phyloP scores from a whole-genome alignment of 2,329 filamentous ascomycete genomes.

The Trichoderma aggressivum region DNA sequence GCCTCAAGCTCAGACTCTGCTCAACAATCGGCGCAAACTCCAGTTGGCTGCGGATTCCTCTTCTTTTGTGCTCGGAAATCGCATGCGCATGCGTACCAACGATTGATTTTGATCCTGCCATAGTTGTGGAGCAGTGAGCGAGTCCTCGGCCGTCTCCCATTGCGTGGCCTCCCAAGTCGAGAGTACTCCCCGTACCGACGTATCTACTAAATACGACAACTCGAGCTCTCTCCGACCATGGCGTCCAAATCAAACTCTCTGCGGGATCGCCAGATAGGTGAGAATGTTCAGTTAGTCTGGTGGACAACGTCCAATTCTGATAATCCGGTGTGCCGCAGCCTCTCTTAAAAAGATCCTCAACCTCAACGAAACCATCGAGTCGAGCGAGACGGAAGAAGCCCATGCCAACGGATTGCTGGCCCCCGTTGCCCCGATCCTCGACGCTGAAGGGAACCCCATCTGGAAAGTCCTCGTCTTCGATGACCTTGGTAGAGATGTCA shows the following conservation, averaged over 20 bases:
- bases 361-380: slow-evolving; percentile 71
- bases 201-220: background rate
- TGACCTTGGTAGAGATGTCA: slow-evolving; percentile 84
- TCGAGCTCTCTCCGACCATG: slow-evolving; percentile 32
- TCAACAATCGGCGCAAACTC: background rate
- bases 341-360: slow-evolving; percentile 96
- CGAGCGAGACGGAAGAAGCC: slow-evolving; percentile 60
- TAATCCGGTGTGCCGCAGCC: slow-evolving; percentile 47
- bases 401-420: slow-evolving; percentile 62
- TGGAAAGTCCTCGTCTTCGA: slow-evolving; percentile 99
- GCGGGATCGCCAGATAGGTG: slow-evolving; percentile 52
- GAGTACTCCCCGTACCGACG: background rate
- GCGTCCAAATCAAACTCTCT: slow-evolving; percentile 45
- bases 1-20: slow-evolving; percentile 20
- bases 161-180: background rate
- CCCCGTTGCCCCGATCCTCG: slow-evolving; percentile 74
- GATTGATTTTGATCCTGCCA: slow-evolving; percentile 1
- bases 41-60: background rate
- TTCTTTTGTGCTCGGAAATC: background rate
- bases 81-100: background rate
- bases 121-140: slow-evolving; percentile 9
- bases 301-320: background rate
- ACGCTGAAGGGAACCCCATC: slow-evolving; percentile 84
- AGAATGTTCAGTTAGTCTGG: background rate
- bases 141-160: background rate